These are phyloP conservation scores for Salinomyces thailandicus DNA, from an alignment of 2,329 filamentous ascomycete genomes.

Conservation along the genomic window DNA sequence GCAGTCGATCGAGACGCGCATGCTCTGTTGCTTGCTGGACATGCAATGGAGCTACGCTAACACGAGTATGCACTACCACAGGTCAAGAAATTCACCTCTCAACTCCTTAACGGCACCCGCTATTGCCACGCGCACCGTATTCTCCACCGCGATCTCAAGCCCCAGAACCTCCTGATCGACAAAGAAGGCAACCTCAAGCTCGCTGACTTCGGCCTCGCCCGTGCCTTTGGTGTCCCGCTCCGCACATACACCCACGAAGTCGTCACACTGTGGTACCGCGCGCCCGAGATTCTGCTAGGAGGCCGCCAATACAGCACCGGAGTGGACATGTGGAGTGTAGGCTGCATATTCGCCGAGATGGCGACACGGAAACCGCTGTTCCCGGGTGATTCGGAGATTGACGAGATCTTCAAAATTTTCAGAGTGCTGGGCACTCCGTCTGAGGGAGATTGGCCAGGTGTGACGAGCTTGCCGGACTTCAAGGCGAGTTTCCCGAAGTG, in stretches of 20 bases:
- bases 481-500: conserved; percentile 89
- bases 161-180: conserved; percentile 81
- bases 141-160: conserved; percentile 80
- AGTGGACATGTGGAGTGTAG: conserved; percentile 92
- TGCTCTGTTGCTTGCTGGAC: too few relatives aligned
- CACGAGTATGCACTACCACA: too few relatives aligned
- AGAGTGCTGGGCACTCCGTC: conserved; percentile 68
- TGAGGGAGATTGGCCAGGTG: conserved; percentile 76
- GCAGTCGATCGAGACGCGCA: too few relatives aligned
- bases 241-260: conserved; percentile 92
- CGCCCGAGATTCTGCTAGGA: conserved; percentile 81
- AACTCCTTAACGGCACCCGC: conserved; percentile 71
- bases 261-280: conserved; percentile 86
- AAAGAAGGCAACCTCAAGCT: conserved; percentile 80
- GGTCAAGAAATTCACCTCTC: conserved; percentile 86
- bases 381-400: conserved; percentile 85
- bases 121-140: conserved; percentile 87
- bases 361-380: conserved; percentile 87
- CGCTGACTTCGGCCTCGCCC: conserved; percentile 79
- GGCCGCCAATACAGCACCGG: conserved; percentile 88
- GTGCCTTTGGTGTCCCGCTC: conserved; percentile 82
- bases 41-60: too few relatives aligned
- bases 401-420: conserved; percentile 94
- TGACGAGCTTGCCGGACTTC: conserved; percentile 91
- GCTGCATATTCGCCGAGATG: conserved; percentile 95